Evolutionary conservation across 495 filamentous ascomycete genomes (phyloP).

Genomic region (Podospora pseudopauciseta): DNA sequence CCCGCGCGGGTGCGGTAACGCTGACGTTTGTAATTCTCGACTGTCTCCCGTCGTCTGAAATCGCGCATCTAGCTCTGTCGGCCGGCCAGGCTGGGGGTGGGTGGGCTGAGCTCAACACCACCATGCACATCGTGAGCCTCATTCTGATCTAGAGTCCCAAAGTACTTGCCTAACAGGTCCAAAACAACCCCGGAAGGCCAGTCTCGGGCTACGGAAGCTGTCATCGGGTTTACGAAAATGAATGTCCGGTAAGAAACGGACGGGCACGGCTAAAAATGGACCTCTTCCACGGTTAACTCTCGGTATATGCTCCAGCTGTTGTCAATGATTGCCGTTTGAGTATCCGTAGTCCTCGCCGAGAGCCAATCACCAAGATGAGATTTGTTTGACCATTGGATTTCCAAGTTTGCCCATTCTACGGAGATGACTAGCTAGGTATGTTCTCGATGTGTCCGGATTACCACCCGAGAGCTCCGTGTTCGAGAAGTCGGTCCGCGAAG

Average conservation of each 20-base stretch:
- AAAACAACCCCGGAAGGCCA: neutral
- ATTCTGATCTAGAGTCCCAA: neutral
- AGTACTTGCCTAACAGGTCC: neutral
- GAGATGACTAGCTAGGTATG: neutral
- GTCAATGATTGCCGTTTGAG: neutral
- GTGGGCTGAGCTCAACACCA: neutral
- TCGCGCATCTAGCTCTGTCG: constrained; percentile 12
- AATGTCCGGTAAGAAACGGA: constrained; percentile 20
- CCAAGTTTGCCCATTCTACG: neutral
- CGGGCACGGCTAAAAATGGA: constrained; percentile 20
- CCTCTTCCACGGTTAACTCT: constrained; percentile 21
- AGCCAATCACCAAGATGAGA: constrained; percentile 10
- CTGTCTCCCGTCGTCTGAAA: constrained; percentile 13
- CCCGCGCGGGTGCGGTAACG: constrained; percentile 2
- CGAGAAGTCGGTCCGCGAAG: constrained; percentile 1
- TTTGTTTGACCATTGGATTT: neutral
- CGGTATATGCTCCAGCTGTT: constrained; percentile 8
- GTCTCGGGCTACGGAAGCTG: constrained; percentile 5
- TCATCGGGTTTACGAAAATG: constrained; percentile 17
- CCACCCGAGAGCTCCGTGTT: neutral
- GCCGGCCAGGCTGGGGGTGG: neutral
- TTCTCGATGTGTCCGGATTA: neutral
- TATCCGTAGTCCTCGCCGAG: constrained; percentile 13
- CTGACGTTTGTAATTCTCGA: constrained; percentile 11
- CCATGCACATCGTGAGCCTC: neutral